phyloP scores from a whole-genome alignment of 2,329 filamentous ascomycete species.

The Verticillium klebahnii region DNA sequence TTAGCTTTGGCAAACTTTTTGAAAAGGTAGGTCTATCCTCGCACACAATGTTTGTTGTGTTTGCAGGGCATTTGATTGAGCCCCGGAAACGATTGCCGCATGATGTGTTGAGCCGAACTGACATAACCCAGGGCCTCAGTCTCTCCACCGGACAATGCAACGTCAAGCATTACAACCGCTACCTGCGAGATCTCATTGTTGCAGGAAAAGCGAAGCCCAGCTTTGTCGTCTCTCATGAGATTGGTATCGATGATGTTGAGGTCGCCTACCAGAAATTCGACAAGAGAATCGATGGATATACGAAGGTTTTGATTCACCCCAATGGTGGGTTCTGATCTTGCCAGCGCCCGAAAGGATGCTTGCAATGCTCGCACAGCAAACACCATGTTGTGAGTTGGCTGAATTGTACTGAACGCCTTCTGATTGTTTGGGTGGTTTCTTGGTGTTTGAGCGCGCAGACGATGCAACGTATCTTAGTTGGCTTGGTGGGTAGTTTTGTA shows the following conservation, averaged over 20 bases:
- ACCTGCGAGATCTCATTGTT: slow-evolving; percentile 62
- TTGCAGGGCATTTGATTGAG: neutral
- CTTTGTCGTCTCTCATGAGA: slow-evolving; percentile 63
- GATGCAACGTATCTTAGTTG: too few species aligned
- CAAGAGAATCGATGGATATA: slow-evolving; percentile 60
- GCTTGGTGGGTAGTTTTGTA: too few species aligned
- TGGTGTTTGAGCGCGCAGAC: too few species aligned
- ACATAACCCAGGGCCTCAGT: slow-evolving; percentile 43
- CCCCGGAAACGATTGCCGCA: neutral
- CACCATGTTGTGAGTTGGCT: too few species aligned
- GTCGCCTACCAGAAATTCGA: slow-evolving; percentile 63
- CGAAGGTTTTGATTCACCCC: slow-evolving; percentile 63
- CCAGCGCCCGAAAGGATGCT: too few species aligned
- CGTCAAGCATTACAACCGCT: slow-evolving; percentile 63
- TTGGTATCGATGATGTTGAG: slow-evolving; percentile 56
- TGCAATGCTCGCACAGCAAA: too few species aligned
- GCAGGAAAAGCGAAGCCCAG: slow-evolving; percentile 59
- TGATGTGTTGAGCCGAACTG: neutral
- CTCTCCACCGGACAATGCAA: slow-evolving; percentile 63
- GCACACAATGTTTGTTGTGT: neutral
- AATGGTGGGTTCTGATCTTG: slow-evolving; percentile 39
- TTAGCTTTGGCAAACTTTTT: slow-evolving; percentile 64
- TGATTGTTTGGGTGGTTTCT: too few species aligned
- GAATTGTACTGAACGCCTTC: too few species aligned
- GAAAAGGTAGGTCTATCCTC: slow-evolving; percentile 46